Base-by-base conservation (phyloP, 2,329 filamentous ascomycete genomes). In the Pochonia chlamydosporia region DNA sequence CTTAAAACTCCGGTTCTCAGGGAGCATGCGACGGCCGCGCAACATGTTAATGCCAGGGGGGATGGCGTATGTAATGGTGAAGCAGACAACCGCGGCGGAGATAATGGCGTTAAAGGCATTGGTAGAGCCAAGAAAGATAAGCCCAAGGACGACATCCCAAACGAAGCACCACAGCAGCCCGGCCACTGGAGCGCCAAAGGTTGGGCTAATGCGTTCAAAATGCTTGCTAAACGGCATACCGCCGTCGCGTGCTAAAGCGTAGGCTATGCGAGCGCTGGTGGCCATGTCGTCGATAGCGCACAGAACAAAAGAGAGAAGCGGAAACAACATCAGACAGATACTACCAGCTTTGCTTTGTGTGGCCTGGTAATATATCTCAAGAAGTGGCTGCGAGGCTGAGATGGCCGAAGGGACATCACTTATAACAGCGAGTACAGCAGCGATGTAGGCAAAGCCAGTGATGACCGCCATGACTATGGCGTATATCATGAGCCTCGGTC, bases 41-140 rank as follows among this genome's bases (percentile, higher is more conserved):
- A 86, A 61, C 47, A 81, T 76, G 55, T 89, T 87, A 57, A 90
- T 82, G 0, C 76, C 70, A 25, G 87, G 78, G 0, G 87, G 87
- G 31, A 90, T 87, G 13, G 78, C 87, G 56, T 91, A 91, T 2
- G 84, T 85, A 13, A 90, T 68, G 7, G 82, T 81, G 0, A 90
- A 74, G 3, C 85, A 79, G 28, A 89, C 85, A 1, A 90, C 86
- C 0, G 83, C 85, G 0, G 84, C 79, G 0, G 82, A 80, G 1
- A 85, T 76, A 52, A 89, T 85, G 9, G 85, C 84, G 43, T 84
- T 87, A 63, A 89, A 87, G 0, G 85, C 84, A 54, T 75, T 64
- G n/a, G 63, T 70, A 2, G 80, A 85, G n/a, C 84, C 85, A 5
- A 89, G 72, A 61, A 87, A 84, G 55, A 88, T 83, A 47, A 78